phyloP scores from a whole-genome alignment of 345 rosid species.

The Cardamine chenopodiifolia region DNA sequence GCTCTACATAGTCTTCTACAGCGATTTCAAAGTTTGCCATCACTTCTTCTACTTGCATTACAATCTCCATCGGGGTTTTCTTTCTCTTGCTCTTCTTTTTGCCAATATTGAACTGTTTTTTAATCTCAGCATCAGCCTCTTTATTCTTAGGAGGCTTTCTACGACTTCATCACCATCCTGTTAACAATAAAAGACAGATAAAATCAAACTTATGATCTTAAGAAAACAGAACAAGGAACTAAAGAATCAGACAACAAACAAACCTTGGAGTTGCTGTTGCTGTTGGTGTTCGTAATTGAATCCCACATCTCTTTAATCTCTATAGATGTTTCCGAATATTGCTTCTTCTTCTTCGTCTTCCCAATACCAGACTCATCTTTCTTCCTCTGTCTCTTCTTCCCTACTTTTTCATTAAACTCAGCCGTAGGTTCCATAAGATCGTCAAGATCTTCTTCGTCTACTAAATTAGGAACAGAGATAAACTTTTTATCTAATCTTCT shows the following conservation, averaged over 20 bases:
- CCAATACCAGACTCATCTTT: conserved; percentile 11
- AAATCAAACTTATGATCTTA: not conserved
- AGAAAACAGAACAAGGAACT: not conserved
- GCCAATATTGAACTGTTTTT: conserved; percentile 56
- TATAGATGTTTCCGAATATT: conserved; percentile 32
- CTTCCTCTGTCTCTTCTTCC: conserved; percentile 53
- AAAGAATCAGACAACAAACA: not conserved
- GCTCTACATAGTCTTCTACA: conserved; percentile 78
- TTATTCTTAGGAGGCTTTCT: conserved; percentile 55
- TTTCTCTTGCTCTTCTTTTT: conserved; percentile 62
- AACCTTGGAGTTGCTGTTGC: conserved; percentile 72
- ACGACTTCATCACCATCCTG: conserved; percentile 58
- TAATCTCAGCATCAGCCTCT: conserved; percentile 66
- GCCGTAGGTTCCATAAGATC: conserved; percentile 41
- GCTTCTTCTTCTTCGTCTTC: conserved; percentile 47
- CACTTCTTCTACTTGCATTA: conserved; percentile 67
- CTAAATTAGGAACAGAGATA: conserved; percentile 40
- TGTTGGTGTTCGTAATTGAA: conserved; percentile 69
- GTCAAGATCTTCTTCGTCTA: conserved; percentile 50
- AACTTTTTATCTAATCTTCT: conserved; percentile 66
- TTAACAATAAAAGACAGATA: not conserved
- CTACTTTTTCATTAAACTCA: conserved; percentile 44
- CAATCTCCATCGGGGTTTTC: conserved; percentile 72
- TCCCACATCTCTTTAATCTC: conserved; percentile 94
- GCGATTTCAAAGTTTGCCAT: conserved; percentile 89